Conservation (phyloP, 2,329 filamentous ascomycete genomes). For the Rutstroemia sp. region DNA sequence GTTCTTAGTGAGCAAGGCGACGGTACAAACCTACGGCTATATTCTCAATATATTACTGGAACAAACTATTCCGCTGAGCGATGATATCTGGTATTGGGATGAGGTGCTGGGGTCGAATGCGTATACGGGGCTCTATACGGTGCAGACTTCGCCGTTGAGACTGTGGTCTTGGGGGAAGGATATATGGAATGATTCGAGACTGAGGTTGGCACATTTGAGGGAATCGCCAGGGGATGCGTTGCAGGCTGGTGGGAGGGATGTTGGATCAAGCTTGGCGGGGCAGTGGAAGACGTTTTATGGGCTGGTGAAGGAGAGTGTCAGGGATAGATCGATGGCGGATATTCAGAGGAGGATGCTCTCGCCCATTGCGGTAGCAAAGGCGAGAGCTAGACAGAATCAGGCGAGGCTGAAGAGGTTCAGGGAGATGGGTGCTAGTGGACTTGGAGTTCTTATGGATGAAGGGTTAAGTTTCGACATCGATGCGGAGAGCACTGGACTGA, state of each 20-base stretch:
- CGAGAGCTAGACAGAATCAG: constrained; percentile 70
- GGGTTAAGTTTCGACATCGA: constrained; percentile 62
- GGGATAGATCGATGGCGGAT: constrained; percentile 62
- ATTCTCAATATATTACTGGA: constrained; percentile 71
- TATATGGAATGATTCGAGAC: constrained; percentile 51
- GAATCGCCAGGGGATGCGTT: constrained; percentile 22
- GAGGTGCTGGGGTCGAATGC: constrained; percentile 72
- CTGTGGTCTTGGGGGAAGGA: constrained; percentile 66
- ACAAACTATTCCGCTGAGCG: constrained; percentile 73
- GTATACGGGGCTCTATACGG: constrained; percentile 72
- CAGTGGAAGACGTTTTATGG: constrained; percentile 69
- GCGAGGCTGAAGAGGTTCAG: constrained; percentile 63
- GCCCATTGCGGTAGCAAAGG: constrained; percentile 67
- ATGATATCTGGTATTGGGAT: constrained; percentile 96
- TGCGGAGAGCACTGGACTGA: constrained; percentile 45
- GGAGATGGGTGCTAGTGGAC: constrained; percentile 74
- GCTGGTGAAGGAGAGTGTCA: constrained; percentile 68
- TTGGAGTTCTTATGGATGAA: constrained; percentile 83
- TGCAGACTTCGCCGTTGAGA: constrained; percentile 75
- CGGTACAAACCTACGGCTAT: constrained; percentile 81
- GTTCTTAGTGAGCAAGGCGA: constrained; percentile 84
- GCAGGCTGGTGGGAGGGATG: constrained; percentile 15
- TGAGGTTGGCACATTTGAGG: constrained; percentile 24
- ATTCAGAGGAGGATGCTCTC: constrained; percentile 67
- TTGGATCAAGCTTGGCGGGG: constrained; percentile 35